phyloP scores from a whole-genome alignment of 2,329 filamentous ascomycete genomes.

The Aspergillus sp. region DNA sequence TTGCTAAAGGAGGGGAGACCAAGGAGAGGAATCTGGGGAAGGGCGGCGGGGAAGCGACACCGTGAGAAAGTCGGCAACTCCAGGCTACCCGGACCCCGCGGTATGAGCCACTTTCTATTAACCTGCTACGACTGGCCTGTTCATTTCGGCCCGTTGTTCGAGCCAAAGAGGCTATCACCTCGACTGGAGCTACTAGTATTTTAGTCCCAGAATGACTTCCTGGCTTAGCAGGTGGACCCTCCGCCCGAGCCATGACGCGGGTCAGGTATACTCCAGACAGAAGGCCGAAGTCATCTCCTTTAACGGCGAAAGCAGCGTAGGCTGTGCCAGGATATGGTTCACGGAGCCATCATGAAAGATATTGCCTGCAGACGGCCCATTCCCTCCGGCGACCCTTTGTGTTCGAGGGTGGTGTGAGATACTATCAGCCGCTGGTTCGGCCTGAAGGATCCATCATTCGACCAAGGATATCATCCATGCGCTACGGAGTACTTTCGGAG shows the following conservation, averaged over 20 bases:
- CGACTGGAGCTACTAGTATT: not conserved
- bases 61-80: constrained; percentile 5
- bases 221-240: not conserved
- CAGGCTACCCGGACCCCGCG: constrained; percentile 14
- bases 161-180: constrained; percentile 1
- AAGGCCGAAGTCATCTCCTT: not conserved
- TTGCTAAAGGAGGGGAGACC: not conserved
- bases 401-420: not conserved
- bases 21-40: constrained; percentile 21
- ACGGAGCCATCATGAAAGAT: not conserved
- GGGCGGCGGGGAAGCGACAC: constrained; percentile 12
- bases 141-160: constrained; percentile 1
- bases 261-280: not conserved
- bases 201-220: not conserved
- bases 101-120: not conserved
- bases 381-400: not conserved
- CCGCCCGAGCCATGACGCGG: not conserved
- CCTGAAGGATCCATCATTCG: constrained; percentile 4
- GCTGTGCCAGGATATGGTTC: not conserved
- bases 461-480: not conserved
- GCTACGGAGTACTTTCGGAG: constrained; percentile 1
- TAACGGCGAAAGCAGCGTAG: not conserved
- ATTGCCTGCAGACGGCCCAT: not conserved
- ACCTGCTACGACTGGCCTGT: not conserved
- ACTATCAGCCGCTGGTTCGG: not conserved